Evolutionary conservation across 768 basidiomycete genomes (phyloP).

Genomic region (Macrolepiota dolichaula): DNA sequence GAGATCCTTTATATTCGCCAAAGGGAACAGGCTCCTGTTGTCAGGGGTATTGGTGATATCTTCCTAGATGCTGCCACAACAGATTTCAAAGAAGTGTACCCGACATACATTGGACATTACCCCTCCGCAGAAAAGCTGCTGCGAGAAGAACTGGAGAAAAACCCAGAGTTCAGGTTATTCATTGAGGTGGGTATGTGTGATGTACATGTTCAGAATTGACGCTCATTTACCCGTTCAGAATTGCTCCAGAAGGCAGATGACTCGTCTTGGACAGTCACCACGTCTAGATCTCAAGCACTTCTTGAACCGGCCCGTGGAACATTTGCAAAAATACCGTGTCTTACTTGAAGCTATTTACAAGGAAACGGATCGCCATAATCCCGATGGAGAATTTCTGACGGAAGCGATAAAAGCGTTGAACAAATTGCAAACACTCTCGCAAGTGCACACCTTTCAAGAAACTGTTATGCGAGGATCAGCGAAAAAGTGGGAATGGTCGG

Average conservation of each 20-base stretch:
- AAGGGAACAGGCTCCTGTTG: conserved; percentile 78
- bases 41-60: conserved; percentile 84
- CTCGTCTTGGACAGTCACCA: conserved; percentile 34
- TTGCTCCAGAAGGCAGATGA: conserved; percentile 41
- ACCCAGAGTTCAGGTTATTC: conserved; percentile 80
- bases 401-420: conserved; percentile 85
- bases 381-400: conserved; percentile 78
- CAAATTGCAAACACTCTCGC: conserved; percentile 75
- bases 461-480: conserved; percentile 82
- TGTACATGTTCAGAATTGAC: too few species aligned
- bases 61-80: conserved; percentile 77
- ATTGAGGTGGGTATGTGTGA: conserved; percentile 58
- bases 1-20: conserved; percentile 85
- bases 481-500: conserved; percentile 88
- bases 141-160: conserved; percentile 81
- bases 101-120: conserved; percentile 80
- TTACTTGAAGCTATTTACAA: conserved; percentile 82
- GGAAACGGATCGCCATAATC: conserved; percentile 77
- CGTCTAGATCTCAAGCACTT: conserved; percentile 73
- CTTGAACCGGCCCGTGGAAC: conserved; percentile 75
- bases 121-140: conserved; percentile 83
- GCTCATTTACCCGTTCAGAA: conserved; percentile 24
- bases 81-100: conserved; percentile 84
- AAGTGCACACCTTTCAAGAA: conserved; percentile 85
- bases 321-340: conserved; percentile 81